phyloP scores from a whole-genome alignment of 2,329 filamentous ascomycete species.

The Aspergillus neoniger region DNA sequence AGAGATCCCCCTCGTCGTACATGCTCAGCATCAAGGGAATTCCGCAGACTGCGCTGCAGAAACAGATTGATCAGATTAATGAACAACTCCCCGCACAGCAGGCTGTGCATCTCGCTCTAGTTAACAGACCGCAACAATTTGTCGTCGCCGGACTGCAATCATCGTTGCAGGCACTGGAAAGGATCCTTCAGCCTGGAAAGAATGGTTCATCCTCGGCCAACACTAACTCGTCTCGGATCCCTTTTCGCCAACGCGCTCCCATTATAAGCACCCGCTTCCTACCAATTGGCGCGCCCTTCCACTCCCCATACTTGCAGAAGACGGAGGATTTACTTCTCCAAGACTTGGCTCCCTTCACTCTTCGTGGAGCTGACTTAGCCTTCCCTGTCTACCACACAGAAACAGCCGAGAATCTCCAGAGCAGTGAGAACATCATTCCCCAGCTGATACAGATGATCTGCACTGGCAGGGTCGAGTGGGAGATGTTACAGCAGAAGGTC shows the following conservation, averaged over 20 bases:
- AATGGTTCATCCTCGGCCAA: background rate
- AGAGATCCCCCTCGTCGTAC: background rate
- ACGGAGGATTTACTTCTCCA: conserved; percentile 12
- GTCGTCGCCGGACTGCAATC: conserved; percentile 34
- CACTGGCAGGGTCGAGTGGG: background rate
- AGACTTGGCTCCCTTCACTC: background rate
- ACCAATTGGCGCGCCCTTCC: conserved; percentile 45
- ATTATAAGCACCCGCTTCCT: conserved; percentile 34
- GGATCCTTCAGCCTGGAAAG: background rate
- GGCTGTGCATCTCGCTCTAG: conserved; percentile 28
- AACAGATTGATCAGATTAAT: conserved; percentile 27
- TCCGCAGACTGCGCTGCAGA: background rate
- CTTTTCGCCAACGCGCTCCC: conserved; percentile 35
- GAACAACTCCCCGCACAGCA: conserved; percentile 23
- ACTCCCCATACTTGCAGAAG: conserved; percentile 34
- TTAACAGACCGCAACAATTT: conserved; percentile 33
- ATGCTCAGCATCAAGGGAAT: conserved; percentile 9
- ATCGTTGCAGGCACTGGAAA: conserved; percentile 19
- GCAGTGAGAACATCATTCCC: background rate
- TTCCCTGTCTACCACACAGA: background rate
- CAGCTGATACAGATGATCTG: background rate
- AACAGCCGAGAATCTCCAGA: background rate
- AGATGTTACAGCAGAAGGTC: background rate
- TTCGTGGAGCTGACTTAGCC: background rate
- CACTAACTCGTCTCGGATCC: conserved; percentile 23